phyloP scores from a whole-genome alignment of 441 rosid species.

The Euphorbia celastroides region DNA sequence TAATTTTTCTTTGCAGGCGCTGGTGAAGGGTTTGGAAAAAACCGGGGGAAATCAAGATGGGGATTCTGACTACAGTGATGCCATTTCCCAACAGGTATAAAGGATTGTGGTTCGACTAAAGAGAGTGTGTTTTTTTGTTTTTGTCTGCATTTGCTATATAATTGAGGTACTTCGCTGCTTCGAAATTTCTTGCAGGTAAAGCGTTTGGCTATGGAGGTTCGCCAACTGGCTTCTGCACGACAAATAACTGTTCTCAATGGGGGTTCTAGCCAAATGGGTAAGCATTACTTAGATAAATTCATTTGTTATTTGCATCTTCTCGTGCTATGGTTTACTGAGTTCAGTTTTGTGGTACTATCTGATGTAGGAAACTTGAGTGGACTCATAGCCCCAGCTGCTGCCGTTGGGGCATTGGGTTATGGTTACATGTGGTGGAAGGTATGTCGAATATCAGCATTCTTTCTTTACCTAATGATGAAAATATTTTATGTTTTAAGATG shows the following conservation, averaged over 20 bases:
- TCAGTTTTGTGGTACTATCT: slow-evolving; percentile 1
- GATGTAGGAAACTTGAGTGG: slow-evolving; percentile 49
- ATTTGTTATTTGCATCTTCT: neutral
- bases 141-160: neutral
- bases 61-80: slow-evolving; percentile 51
- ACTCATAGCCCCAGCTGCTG: slow-evolving; percentile 69
- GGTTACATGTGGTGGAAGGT: slow-evolving; percentile 99
- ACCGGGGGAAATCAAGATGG: slow-evolving; percentile 48
- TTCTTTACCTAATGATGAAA: neutral
- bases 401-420: slow-evolving; percentile 88
- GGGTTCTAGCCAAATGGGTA: slow-evolving; percentile 49
- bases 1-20: slow-evolving; percentile 23
- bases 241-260: slow-evolving; percentile 87
- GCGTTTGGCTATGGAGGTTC: slow-evolving; percentile 62
- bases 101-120: neutral
- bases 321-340: neutral
- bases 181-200: slow-evolving; percentile 38
- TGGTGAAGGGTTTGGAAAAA: slow-evolving; percentile 51
- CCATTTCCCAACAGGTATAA: slow-evolving; percentile 51
- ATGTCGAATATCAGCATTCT: slow-evolving; percentile 10
- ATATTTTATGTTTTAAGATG: neutral
- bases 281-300: neutral
- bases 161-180: slow-evolving; percentile 5
- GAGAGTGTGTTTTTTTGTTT: neutral
- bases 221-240: slow-evolving; percentile 52